A percentile compares a stretch with the other conserved stretches of the same genome.
Evolutionary conservation across 768 basidiomycete genomes (phyloP).

Genomic region (Atractiella rhizophila): DNA sequence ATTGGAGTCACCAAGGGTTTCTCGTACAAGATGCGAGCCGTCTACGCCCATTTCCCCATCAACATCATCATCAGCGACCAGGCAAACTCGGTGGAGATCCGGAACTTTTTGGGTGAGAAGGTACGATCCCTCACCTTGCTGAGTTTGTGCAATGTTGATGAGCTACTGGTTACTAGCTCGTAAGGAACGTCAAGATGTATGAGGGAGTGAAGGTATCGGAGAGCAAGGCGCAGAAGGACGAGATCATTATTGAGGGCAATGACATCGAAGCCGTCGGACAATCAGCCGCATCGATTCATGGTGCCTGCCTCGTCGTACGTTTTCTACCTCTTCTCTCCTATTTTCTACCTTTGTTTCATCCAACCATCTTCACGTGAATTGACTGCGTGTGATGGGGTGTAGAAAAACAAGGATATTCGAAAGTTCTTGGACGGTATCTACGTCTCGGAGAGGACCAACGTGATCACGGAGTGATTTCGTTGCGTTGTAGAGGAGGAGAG

Average conservation of each 20-base stretch:
- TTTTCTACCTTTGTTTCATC: neutral
- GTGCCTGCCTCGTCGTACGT: constrained; percentile 52
- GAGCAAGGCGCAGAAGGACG: constrained; percentile 80
- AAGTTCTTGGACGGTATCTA: constrained; percentile 67
- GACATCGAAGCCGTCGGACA: constrained; percentile 95
- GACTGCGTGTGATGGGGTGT: neutral
- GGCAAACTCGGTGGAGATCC: constrained; percentile 54
- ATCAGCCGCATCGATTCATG: constrained; percentile 95
- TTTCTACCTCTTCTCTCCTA: neutral
- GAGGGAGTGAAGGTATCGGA: constrained; percentile 58
- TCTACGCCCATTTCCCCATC: constrained; percentile 99
- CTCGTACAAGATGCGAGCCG: constrained; percentile 98
- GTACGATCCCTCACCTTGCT: constrained; percentile 24
- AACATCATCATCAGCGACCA: constrained; percentile 54
- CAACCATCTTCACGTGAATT: neutral
- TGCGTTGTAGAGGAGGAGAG: too few species aligned
- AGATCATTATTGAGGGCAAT: constrained; percentile 45
- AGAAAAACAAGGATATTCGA: constrained; percentile 38
- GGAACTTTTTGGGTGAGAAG: constrained; percentile 88
- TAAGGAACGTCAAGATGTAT: constrained; percentile 79
- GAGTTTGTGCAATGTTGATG: neutral
- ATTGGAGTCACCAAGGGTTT: constrained; percentile 96
- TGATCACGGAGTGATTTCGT: constrained; percentile 14
- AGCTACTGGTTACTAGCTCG: constrained; percentile 19
- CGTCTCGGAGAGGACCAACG: constrained; percentile 20